These are phyloP conservation scores for Monascus purpureus DNA, from an alignment of 495 filamentous ascomycete genomes.

Conservation along the genomic window DNA sequence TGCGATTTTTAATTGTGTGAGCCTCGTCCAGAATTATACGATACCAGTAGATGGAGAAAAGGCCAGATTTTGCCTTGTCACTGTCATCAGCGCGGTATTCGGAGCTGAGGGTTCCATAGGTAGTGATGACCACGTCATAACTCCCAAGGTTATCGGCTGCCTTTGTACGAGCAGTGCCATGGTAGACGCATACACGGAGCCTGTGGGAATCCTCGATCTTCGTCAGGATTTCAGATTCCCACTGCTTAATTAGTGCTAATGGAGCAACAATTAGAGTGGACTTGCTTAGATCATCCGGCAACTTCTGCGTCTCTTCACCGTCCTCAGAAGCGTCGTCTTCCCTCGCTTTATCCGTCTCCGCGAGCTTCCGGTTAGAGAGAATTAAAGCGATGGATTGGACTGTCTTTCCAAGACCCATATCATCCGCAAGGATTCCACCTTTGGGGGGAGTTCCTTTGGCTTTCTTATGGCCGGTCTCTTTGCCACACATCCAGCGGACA, in stretches of 20 bases:
- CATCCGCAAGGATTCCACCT: conserved; percentile 79
- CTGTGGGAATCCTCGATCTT: conserved; percentile 54
- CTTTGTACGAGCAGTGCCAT: conserved; percentile 75
- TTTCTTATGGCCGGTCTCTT: conserved; percentile 69
- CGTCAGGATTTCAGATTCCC: conserved; percentile 81
- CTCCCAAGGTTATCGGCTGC: conserved; percentile 53
- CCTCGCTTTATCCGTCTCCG: conserved; percentile 16
- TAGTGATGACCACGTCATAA: conserved; percentile 95
- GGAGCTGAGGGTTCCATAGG: conserved; percentile 86
- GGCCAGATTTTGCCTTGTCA: conserved; percentile 53
- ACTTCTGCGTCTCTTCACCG: conserved; percentile 38
- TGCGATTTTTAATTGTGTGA: conserved; percentile 95
- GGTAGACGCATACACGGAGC: conserved; percentile 74
- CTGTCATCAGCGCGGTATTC: conserved; percentile 60
- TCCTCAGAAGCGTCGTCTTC: conserved; percentile 10
- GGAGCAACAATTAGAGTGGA: conserved; percentile 89
- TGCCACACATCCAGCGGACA: conserved; percentile 82
- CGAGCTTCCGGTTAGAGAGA: conserved; percentile 64
- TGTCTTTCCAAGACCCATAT: conserved; percentile 94
- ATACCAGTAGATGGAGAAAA: conserved; percentile 89
- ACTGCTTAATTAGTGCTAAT: conserved; percentile 89
- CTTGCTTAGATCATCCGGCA: conserved; percentile 50
- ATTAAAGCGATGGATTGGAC: conserved; percentile 79
- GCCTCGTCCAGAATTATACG: conserved; percentile 93
- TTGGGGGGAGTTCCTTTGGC: conserved; percentile 63